phyloP scores from a whole-genome alignment of 257 asterid genomes.

The Ilex asprella region DNA sequence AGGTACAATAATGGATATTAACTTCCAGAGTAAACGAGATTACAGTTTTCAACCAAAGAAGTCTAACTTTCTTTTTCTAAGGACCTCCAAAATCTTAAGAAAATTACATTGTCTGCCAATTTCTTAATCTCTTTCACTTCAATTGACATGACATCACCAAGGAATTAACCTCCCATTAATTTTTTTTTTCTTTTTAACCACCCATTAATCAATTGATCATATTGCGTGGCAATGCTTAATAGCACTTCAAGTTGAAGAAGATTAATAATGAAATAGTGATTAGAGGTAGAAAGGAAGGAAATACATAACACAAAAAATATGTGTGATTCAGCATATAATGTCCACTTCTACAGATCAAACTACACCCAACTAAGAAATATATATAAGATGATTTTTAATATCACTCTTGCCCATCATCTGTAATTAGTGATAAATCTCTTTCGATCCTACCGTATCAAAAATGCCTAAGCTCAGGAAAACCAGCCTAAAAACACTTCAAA shows the following conservation, averaged over 20 bases:
- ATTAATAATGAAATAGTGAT: neutral
- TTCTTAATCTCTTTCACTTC: conserved; percentile 20
- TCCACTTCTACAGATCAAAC: too few species aligned
- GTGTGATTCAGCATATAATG: neutral
- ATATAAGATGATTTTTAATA: too few species aligned
- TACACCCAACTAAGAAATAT: too few species aligned
- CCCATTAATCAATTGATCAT: neutral
- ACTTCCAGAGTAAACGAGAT: neutral
- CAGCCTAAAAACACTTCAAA: too few species aligned
- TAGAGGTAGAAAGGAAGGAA: neutral
- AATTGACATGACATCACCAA: conserved; percentile 57
- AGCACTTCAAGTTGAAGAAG: neutral
- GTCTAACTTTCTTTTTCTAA: neutral
- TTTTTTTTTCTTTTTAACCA: too few species aligned
- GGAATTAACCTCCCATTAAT: neutral
- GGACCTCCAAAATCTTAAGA: conserved; percentile 15
- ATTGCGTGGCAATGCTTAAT: neutral
- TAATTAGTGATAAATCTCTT: too few species aligned
- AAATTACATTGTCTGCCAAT: conserved; percentile 43
- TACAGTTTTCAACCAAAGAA: neutral
- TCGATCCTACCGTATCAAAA: too few species aligned
- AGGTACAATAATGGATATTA: too few species aligned
- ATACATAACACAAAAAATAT: neutral
- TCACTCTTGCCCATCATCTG: too few species aligned
- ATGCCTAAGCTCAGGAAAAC: too few species aligned